Evolutionary conservation across 306 rosid genomes (phyloP), one percentile per base, ranked within the genome.

Genomic region (Begonia masoniana): DNA sequence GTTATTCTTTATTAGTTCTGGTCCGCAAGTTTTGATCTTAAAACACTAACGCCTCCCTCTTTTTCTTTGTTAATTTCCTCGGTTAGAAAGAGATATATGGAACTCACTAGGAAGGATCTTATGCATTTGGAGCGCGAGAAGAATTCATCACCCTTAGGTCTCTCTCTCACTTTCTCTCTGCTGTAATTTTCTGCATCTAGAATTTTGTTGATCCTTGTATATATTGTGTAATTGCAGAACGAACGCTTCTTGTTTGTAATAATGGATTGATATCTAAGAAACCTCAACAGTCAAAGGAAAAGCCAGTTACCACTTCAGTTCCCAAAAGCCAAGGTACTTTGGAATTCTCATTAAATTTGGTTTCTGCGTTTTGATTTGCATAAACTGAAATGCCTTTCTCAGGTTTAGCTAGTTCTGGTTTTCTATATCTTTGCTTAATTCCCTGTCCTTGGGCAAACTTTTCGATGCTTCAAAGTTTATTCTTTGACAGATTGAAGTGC

Each of bases 61-160:
- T 31, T 31, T 31, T 6, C 39, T 31, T 2, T 21, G 24, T 21
- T 4, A 26, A 26, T 26, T 26, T 26, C 5, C 48, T 45, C 14
- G 3, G 3, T 45, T 45, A 13, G 9, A 45, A 1, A 13, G 45
- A 56, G 41, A 55, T 24, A 42, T 10, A 83, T 87, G 96, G 79
- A 56, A 43, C 68, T 49, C 15, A 64, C 78, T 47, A 87, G 96
- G 64, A 83, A 87, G 61, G 96, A 87, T 49, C 96, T 87, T 72
- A 68, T 83, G 41, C 74, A 52, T 3, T 68, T 76, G 54, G 96
- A 83, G 72, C 79, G 68, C 70, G 70, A 76, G 21, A 53, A 49
- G 47, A 71, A 83, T 31, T 21, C 70, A 62, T 64, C 89, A 11
- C 62, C 87, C 5, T 41, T 80, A 41, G 94, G 96, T 51, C 48